Base-by-base conservation (phyloP, 352 stramenopile species). In the Globisporangium irregulare region DNA sequence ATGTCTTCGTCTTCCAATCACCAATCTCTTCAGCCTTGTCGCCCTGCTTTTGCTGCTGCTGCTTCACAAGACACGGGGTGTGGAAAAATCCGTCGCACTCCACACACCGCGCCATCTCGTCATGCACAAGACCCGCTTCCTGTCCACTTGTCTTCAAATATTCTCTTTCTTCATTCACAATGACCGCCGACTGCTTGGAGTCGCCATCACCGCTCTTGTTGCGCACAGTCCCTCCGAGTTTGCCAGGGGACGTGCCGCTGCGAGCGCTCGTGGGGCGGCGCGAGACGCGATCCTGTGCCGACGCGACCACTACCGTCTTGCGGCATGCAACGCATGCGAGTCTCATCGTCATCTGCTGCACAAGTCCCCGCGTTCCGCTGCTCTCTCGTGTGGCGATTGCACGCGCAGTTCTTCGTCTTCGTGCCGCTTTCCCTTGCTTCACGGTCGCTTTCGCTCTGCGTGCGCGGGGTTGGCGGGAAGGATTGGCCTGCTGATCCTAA, bases 51-150 rank as follows among this genome's bases (percentile, higher is more conserved):
- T 55, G 22, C 58, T 41, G 22, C 59, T 41, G 41, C 38, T 68
- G n/a, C 15, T 66, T 67, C 34, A 59, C 24, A 36, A 82, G 57
- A 50, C 80, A 89, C 48, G 67, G 48, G 2, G 67, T 53, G 72
- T 89, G 80, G 67, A 80, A 89, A 48, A 80, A 73, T 4, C 80
- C 80, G 12, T 73, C 73, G 38, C 80, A 89, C 12, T 57, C 66
- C 27, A 14, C 36, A 57, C 80, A 89, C 2, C 70, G 70, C 59
- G 73, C 48, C 34, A 78, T 58, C 8, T 70, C 51, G 7, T 53
- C 57, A 38, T 68, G 60, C 3, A 14, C 22, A 10, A 73, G 36
- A 22, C 5, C 32, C 25, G 22, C 18, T 25, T 43, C 20, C 4
- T 32, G 20, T 25, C 2, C 6, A n/a, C 14, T 3, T 4, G 43